Base-by-base conservation (phyloP, 192 early-diverging fungal species). In the Gonapodya sp. region DNA sequence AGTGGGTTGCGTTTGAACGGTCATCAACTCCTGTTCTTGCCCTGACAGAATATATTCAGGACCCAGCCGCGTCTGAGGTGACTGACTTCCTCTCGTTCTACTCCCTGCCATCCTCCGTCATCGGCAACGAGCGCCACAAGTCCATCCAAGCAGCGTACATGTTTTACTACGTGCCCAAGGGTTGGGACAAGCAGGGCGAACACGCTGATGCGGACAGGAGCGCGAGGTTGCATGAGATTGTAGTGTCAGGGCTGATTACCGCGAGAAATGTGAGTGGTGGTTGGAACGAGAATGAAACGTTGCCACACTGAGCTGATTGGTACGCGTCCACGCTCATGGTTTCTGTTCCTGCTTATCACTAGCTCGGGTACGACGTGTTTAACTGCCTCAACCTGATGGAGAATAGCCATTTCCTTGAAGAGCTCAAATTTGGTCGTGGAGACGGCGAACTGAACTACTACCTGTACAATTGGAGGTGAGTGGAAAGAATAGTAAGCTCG, bases 371-470 rank as follows among this genome's bases (percentile, higher is more conserved):
- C 85, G 98, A 99, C 87, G 98, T 99, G 32, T 93, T 98, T 82
- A 99, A 99, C 86, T 94, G 94, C 73, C 86, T 99, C 82, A 90
- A 94, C 80, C 87, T 98, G 83, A 94, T 97, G 94, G 95, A 96
- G 79, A 99, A 99, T 86, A 78, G 83, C 1, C 75, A 88, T 79
- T 95, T 97, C 82, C 83, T 93, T 0, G 90, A 94, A 1, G 92
- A 94, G 33, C 91, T 97, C 31, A 93, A 93, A 83, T 99, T 98
- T 86, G 95, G 95, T 37, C 87, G 89, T 24, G 98, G 98, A 64
- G 96, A 99, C 82, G 98, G 98, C 0, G 90, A 91, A 84, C 86
- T 99, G 80, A 93, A 97, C 84, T 99, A 94, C 87, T 99, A 99
- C 84, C 84, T 99, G 80, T 99, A 95, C 88, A 99, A 99, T 88